Conservation (phyloP, 257 asterid genomes). For the Forsythia viridissima region DNA sequence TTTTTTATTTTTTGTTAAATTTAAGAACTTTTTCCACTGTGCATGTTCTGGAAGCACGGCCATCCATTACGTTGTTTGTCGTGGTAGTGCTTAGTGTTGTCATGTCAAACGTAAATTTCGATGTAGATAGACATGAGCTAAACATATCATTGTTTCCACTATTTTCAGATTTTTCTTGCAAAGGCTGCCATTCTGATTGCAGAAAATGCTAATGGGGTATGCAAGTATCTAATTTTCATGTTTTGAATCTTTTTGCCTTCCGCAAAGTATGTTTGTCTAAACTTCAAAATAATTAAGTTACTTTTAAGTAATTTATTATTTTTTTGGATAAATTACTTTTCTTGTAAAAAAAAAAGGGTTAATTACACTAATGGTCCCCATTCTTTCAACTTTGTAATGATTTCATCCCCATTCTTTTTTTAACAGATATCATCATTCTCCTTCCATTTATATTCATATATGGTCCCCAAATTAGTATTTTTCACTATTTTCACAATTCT, state of each 20-base stretch:
- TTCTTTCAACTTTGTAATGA: no score
- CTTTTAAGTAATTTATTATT: neutral
- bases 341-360: no score
- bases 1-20: no score
- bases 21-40: constrained; percentile 4
- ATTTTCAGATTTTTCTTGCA: constrained; percentile 69
- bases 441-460: no score
- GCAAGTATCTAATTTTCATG: constrained; percentile 19
- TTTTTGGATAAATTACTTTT: neutral
- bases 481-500: no score
- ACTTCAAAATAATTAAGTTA: neutral
- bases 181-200: constrained; percentile 68
- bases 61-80: constrained; percentile 92
- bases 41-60: constrained; percentile 91
- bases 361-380: no score
- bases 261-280: neutral
- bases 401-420: no score
- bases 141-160: neutral
- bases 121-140: neutral
- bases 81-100: constrained; percentile 88
- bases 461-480: no score
- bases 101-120: constrained; percentile 30
- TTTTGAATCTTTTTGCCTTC: neutral
- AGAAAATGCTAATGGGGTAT: constrained; percentile 74
- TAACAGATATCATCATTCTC: no score